Percentiles rank a stretch among this genome's conserved stretches.
phyloP scores from a whole-genome alignment of 2,329 filamentous ascomycete species.

The Botryotinia narcissicola region DNA sequence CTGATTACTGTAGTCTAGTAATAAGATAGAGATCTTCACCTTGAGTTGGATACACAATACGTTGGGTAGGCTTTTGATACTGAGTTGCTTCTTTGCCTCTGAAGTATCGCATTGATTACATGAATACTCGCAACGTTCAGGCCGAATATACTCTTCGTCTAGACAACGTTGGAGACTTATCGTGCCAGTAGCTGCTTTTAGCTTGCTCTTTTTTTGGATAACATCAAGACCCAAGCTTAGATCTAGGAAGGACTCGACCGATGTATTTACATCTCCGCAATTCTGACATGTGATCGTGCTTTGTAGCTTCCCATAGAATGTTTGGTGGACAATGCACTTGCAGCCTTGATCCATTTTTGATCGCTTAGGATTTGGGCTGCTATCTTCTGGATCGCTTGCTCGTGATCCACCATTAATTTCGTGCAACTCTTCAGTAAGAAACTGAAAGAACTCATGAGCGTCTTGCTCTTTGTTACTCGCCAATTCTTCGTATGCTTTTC shows the following conservation, averaged over 20 bases:
- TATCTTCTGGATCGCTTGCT: conserved; percentile 33
- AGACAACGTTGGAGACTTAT: conserved; percentile 71
- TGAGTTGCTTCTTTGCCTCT: conserved; percentile 79
- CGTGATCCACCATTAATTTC: conserved; percentile 65
- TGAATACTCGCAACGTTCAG: conserved; percentile 85
- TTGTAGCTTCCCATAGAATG: conserved; percentile 88
- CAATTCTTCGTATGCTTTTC: conserved; percentile 67
- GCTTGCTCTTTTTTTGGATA: conserved; percentile 62
- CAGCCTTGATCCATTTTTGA: conserved; percentile 49
- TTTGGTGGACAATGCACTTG: conserved; percentile 89
- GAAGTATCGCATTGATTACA: conserved; percentile 78
- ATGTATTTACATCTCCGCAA: conserved; percentile 77
- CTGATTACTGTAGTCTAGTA: too few relatives aligned
- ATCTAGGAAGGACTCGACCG: conserved; percentile 87
- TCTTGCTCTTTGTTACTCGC: conserved; percentile 95
- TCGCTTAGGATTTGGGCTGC: conserved; percentile 28
- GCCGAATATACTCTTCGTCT: conserved; percentile 79
- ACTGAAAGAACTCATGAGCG: conserved; percentile 96
- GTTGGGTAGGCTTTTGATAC: conserved; percentile 80
- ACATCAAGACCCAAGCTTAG: conserved; percentile 83
- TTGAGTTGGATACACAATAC: conserved; percentile 92
- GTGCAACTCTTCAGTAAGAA: conserved; percentile 88
- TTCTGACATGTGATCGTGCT: conserved; percentile 88
- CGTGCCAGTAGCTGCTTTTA: conserved; percentile 41
- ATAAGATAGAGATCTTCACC: conserved; percentile 46